Evolutionary conservation across 2,329 filamentous ascomycete species (phyloP), one percentile per base, ranked within the genome.

Genomic region (Sclerotinia sclerotiorum): DNA sequence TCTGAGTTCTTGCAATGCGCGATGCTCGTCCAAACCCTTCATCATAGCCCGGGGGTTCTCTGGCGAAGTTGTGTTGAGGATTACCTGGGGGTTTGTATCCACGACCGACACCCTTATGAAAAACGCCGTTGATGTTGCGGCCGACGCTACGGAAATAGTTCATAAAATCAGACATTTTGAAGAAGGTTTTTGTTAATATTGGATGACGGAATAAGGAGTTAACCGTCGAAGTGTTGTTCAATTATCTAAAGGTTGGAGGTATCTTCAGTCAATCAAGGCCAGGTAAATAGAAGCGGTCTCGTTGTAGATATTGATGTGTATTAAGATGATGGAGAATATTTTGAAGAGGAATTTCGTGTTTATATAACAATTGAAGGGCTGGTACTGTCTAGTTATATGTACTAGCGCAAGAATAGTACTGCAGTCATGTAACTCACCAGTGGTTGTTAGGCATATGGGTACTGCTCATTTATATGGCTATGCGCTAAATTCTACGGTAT

Each of bases 201-300:
- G 8, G 5, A 15, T 11, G 11, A 39, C 6, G 10, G 19, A 5
- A 7, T 29, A 0, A 24, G 32, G n/a, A 61, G 0, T 0, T 10
- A 8, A 24, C 24, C 5, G 13, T 24, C 5, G 27, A 24, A 24
- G 24, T 24, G 3, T 35, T 49, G 4, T 51, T 17, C 1, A 19
- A n/a, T 17, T 21, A 27, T 51, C 15, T 5, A 27, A 39, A 62
- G 29, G 42, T 8, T 7, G 7, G 13, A 27, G 0, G 15, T 39
- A 19, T 51, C 46, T 51, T 51, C 3, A 21, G 17, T 42, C 2
- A 63, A 5, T 51, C 15, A 3, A 63, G 15, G 2, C 5, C 15
- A 63, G 60, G 17, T 63, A 42, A 19, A 51, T 27, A 11, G 60
- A 63, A 35, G 29, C 51, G 15, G 58, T 62, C 44, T 51, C 39